Evolutionary conservation across 768 basidiomycete genomes (phyloP).

Genomic region (Steccherinum ochraceum): DNA sequence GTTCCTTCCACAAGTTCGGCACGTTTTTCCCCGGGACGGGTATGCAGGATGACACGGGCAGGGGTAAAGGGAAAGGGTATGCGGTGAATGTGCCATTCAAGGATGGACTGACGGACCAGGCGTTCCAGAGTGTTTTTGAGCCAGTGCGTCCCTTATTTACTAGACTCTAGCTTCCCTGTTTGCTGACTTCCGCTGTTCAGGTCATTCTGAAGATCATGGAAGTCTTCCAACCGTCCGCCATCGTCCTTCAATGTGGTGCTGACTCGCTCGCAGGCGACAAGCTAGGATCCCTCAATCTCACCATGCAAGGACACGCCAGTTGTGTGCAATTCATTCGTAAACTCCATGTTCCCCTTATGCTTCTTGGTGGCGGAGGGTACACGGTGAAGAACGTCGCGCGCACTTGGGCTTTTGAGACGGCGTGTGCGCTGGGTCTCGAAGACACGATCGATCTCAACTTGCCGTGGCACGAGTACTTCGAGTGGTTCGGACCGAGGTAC

Average conservation of each 20-base stretch:
- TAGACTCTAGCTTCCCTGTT: background rate
- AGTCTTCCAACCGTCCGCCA: conserved; percentile 79
- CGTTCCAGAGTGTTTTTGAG: conserved; percentile 84
- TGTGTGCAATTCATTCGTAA: conserved; percentile 83
- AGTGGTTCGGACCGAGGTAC: conserved; percentile 97
- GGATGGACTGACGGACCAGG: conserved; percentile 90
- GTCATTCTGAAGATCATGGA: conserved; percentile 82
- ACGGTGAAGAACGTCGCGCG: conserved; percentile 95
- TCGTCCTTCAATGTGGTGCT: conserved; percentile 92
- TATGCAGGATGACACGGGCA: conserved; percentile 79
- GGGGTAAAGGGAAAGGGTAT: conserved; percentile 80
- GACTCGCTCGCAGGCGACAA: conserved; percentile 96
- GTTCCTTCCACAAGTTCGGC: conserved; percentile 95
- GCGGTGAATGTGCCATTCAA: conserved; percentile 89
- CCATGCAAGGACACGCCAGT: conserved; percentile 91
- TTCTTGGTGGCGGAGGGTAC: conserved; percentile 95
- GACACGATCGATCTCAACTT: conserved; percentile 70
- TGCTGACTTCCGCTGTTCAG: too few species aligned
- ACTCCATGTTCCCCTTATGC: conserved; percentile 79
- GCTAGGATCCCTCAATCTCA: conserved; percentile 92
- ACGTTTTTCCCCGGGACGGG: conserved; percentile 92
- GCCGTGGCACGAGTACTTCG: conserved; percentile 87
- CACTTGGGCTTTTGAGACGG: conserved; percentile 96
- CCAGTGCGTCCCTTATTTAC: too few species aligned
- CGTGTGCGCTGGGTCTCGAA: conserved; percentile 86